Percentiles rank a stretch among this genome's conserved stretches.
Conservation (phyloP, 2,329 filamentous ascomycete genomes). For the Lecanicillium sp. region DNA sequence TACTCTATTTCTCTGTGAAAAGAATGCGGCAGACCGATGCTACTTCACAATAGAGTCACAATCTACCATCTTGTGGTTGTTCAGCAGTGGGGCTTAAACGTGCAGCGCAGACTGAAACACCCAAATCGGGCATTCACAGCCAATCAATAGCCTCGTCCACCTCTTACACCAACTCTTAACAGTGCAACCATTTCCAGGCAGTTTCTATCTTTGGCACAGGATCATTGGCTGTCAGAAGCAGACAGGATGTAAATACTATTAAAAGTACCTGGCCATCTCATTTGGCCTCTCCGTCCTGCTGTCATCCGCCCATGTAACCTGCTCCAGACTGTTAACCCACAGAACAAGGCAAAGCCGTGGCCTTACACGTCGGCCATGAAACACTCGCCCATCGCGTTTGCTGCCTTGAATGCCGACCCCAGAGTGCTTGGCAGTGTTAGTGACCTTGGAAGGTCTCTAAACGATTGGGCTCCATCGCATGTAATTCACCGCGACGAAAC, state of each 20-base stretch:
- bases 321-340: conserved; percentile 1
- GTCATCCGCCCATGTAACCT: background rate
- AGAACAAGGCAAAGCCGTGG: conserved; percentile 10
- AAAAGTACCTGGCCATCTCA: too few species aligned
- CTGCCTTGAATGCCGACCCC: conserved; percentile 2
- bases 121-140: conserved; percentile 1
- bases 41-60: too few species aligned
- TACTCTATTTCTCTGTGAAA: too few species aligned
- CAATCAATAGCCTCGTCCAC: conserved; percentile 7
- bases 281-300: background rate
- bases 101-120: conserved; percentile 7
- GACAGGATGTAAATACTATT: background rate
- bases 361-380: conserved; percentile 18
- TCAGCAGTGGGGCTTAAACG: background rate
- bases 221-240: background rate
- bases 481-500: too few species aligned
- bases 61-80: too few species aligned
- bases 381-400: conserved; percentile 10
- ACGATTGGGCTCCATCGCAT: background rate
- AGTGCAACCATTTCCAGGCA: background rate
- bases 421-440: background rate
- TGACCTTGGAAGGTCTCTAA: background rate
- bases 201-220: too few species aligned
- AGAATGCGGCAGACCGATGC: too few species aligned
- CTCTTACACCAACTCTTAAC: conserved; percentile 6